Percentiles rank a stretch among this genome's conserved stretches.
Conservation (phyloP, 2,329 filamentous ascomycete genomes). For the Scytalidium sp. region DNA sequence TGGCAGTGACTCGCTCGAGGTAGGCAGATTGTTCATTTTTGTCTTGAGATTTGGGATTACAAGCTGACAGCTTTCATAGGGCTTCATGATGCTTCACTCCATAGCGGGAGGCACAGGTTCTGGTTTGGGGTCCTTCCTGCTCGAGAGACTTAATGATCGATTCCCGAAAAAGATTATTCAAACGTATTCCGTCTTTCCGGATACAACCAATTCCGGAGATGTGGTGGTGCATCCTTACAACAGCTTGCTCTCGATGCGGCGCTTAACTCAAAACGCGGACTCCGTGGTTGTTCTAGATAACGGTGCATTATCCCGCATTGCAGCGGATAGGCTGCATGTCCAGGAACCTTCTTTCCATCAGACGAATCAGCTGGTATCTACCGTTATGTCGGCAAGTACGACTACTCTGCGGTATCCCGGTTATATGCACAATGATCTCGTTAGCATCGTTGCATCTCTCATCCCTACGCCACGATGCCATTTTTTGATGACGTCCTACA, state of each 20-base stretch:
- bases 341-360: constrained; percentile 96
- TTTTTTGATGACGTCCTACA: constrained; percentile 98
- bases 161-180: constrained; percentile 99
- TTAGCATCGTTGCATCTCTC: constrained; percentile 91
- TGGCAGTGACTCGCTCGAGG: constrained; percentile 94
- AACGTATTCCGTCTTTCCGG: constrained; percentile 97
- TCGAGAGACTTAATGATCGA: constrained; percentile 92
- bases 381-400: constrained; percentile 97
- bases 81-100: constrained; percentile 98
- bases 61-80: constrained; percentile 45
- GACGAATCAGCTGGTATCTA: constrained; percentile 94
- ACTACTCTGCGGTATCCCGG: constrained; percentile 95
- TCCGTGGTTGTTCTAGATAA: constrained; percentile 98
- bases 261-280: constrained; percentile 93
- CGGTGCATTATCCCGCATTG: constrained; percentile 87
- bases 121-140: constrained; percentile 89
- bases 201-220: constrained; percentile 81
- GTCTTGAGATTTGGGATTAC: neutral
- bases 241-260: constrained; percentile 85
- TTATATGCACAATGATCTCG: constrained; percentile 99
- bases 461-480: constrained; percentile 96
- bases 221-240: constrained; percentile 99
- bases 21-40: constrained; percentile 28
- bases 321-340: constrained; percentile 89
- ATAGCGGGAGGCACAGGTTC: constrained; percentile 97